These are phyloP conservation scores for Backusella morwellensis DNA, from an alignment of 192 early-diverging fungal genomes.

Conservation along the genomic window DNA sequence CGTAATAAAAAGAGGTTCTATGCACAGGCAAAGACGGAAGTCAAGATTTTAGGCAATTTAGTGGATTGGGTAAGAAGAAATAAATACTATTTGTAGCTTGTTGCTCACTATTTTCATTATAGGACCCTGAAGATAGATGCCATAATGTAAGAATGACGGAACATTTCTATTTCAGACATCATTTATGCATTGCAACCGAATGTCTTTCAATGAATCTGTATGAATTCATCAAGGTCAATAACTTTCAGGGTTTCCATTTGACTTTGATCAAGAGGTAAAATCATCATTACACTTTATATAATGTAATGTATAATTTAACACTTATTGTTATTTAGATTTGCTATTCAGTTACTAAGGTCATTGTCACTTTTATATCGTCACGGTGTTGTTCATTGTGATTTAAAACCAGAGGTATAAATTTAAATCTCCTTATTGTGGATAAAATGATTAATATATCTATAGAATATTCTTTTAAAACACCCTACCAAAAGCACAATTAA, in stretches of 20 bases:
- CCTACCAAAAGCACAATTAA: constrained; percentile 78
- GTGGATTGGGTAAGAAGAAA: constrained; percentile 61
- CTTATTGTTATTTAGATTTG: constrained; percentile 52
- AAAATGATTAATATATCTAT: neutral
- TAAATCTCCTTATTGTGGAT: neutral
- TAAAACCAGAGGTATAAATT: constrained; percentile 85
- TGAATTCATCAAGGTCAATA: constrained; percentile 93
- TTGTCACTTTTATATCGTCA: constrained; percentile 70
- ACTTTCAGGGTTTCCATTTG: constrained; percentile 85
- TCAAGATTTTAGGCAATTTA: constrained; percentile 87
- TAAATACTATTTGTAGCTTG: too few species aligned
- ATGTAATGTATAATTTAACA: neutral
- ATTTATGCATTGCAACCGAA: constrained; percentile 94
- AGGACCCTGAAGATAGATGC: constrained; percentile 80
- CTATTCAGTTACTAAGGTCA: constrained; percentile 84
- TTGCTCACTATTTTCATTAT: neutral
- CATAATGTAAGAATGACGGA: constrained; percentile 88
- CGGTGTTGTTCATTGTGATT: constrained; percentile 92
- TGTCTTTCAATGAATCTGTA: constrained; percentile 94
- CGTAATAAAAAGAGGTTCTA: constrained; percentile 96
- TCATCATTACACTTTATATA: neutral
- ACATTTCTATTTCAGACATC: constrained; percentile 92
- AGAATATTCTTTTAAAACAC: constrained; percentile 84
- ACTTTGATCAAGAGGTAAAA: constrained; percentile 65
- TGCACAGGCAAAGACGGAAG: constrained; percentile 89